These are phyloP conservation scores for Lactifluus pinguis DNA, from an alignment of 768 basidiomycete species.

Conservation along the genomic window DNA sequence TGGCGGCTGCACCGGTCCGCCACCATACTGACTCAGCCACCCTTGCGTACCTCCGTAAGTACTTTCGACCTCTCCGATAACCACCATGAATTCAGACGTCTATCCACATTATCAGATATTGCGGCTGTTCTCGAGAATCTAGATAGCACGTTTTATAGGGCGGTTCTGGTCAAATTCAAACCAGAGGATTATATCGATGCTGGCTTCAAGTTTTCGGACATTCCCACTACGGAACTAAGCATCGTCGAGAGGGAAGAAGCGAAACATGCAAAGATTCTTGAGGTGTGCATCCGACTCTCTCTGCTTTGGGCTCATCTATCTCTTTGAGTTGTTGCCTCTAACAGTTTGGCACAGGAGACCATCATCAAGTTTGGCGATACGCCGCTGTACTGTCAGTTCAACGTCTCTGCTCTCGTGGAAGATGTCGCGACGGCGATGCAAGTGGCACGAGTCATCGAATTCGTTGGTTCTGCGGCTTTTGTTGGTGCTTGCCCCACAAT, in stretches of 20 bases:
- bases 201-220: slow-evolving; percentile 47
- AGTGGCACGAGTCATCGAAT: slow-evolving; percentile 66
- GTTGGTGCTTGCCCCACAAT: slow-evolving; percentile 62
- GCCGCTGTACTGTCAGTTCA: slow-evolving; percentile 58
- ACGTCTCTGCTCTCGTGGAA: slow-evolving; percentile 52
- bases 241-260: slow-evolving; percentile 54
- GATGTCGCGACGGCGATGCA: slow-evolving; percentile 63
- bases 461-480: slow-evolving; percentile 71
- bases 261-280: slow-evolving; percentile 45
- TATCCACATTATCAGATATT: slow-evolving; percentile 41
- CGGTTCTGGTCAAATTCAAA: slow-evolving; percentile 58
- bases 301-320: no score
- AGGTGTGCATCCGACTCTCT: slow-evolving; percentile 29
- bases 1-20: slow-evolving; percentile 41
- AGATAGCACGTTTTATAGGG: slow-evolving; percentile 58
- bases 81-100: background rate
- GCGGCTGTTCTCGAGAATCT: slow-evolving; percentile 68
- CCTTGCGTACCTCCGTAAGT: slow-evolving; percentile 47
- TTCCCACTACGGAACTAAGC: slow-evolving; percentile 54
- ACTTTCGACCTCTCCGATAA: slow-evolving; percentile 11
- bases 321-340: background rate
- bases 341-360: slow-evolving; percentile 28
- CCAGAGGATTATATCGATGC: slow-evolving; percentile 52
- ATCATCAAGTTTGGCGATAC: slow-evolving; percentile 45
- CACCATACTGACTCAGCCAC: slow-evolving; percentile 30